phyloP scores from a whole-genome alignment of 176 grass and related monocot species.

The Carex pumila region DNA sequence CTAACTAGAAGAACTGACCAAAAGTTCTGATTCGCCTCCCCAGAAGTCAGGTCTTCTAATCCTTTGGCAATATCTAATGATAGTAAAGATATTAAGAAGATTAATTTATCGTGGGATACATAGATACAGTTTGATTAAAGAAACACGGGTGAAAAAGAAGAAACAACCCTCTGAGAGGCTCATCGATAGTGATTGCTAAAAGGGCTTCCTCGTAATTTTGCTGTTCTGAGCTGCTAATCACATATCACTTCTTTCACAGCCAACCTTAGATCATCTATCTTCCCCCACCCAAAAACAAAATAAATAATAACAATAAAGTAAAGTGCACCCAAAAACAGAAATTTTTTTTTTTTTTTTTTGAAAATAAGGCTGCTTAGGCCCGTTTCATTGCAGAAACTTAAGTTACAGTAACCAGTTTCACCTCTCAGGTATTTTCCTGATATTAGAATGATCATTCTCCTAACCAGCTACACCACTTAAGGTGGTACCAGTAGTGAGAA shows the following conservation, averaged over 20 bases:
- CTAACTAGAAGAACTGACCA: slow-evolving; percentile 38
- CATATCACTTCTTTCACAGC: slow-evolving; percentile 95
- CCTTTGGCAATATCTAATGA: slow-evolving; percentile 81
- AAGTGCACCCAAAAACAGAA: neutral
- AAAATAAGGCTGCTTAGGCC: too few species aligned
- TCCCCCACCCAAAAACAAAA: neutral
- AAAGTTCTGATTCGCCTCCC: slow-evolving; percentile 90
- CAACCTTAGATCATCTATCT: slow-evolving; percentile 73
- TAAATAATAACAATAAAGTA: slow-evolving; percentile 2
- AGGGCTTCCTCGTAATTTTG: slow-evolving; percentile 70
- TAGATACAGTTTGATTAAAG: neutral
- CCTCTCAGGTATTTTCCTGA: too few species aligned
- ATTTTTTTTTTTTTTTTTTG: too few species aligned
- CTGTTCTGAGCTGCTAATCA: slow-evolving; percentile 42
- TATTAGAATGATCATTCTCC: too few species aligned
- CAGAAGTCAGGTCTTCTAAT: slow-evolving; percentile 83
- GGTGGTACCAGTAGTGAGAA: too few species aligned
- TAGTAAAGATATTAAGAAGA: slow-evolving; percentile 7
- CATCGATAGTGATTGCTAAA: slow-evolving; percentile 80
- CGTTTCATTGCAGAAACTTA: too few species aligned
- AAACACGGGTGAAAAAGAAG: neutral
- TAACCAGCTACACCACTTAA: too few species aligned
- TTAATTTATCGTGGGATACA: neutral
- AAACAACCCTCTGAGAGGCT: slow-evolving; percentile 71
- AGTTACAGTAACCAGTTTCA: too few species aligned